These are phyloP conservation scores for Candida morakotiae DNA, from an alignment of 805 yeast species.

Conservation along the genomic window DNA sequence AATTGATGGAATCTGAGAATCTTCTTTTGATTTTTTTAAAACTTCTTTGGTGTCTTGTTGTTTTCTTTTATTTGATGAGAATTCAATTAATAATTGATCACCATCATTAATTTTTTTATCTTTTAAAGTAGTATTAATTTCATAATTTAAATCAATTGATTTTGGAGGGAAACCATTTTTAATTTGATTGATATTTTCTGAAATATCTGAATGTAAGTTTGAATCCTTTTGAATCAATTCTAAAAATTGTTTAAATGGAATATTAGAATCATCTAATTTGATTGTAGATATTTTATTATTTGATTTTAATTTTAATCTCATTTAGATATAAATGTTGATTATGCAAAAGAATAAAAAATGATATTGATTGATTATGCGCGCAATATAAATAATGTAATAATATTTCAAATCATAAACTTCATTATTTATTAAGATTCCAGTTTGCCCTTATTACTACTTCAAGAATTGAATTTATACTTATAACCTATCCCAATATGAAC, in stretches of 20 bases:
- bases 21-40: constrained; percentile 6
- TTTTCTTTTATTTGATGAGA: constrained; percentile 3
- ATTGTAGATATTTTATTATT: constrained; percentile 9
- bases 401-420: too few relatives aligned
- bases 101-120: constrained; percentile 53
- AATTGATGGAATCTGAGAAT: constrained; percentile 26
- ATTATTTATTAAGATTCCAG: not conserved
- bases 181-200: constrained; percentile 18
- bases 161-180: constrained; percentile 64
- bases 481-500: too few relatives aligned
- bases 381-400: too few relatives aligned
- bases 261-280: constrained; percentile 5
- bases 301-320: constrained; percentile 15
- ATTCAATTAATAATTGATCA: constrained; percentile 49
- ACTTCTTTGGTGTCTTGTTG: not conserved
- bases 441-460: not conserved
- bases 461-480: constrained; percentile 1
- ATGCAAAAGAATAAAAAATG: too few relatives aligned
- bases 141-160: constrained; percentile 25
- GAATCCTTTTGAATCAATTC: constrained; percentile 3
- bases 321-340: too few relatives aligned
- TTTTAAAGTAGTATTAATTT: constrained; percentile 18
- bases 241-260: constrained; percentile 10
- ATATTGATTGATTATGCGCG: too few relatives aligned
- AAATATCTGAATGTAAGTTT: constrained; percentile 2